A percentile compares a stretch with the other conserved stretches of the same genome.
Evolutionary conservation across 495 filamentous ascomycete genomes (phyloP).

Genomic region (Entonaema liquescens): DNA sequence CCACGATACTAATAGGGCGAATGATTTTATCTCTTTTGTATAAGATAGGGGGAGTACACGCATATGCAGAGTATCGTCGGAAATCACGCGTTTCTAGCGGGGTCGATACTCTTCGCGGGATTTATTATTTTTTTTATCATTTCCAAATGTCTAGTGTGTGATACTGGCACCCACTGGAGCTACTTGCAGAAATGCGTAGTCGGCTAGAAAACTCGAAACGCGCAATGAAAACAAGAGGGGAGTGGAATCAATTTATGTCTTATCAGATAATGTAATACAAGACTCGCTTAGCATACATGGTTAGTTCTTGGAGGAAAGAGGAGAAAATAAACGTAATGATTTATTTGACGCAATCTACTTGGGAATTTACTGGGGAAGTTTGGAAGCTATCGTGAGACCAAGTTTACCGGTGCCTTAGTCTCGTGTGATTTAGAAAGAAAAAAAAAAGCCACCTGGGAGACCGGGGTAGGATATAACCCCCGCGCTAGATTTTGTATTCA

Average conservation of each 20-base stretch:
- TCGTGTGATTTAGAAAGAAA: neutral
- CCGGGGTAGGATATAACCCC: slow-evolving; percentile 3
- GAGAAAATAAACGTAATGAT: slow-evolving; percentile 10
- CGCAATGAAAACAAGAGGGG: neutral
- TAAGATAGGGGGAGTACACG: slow-evolving; percentile 17
- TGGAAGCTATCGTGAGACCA: slow-evolving; percentile 34
- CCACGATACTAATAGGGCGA: slow-evolving; percentile 33
- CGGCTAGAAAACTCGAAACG: slow-evolving; percentile 1
- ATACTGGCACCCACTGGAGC: slow-evolving; percentile 11
- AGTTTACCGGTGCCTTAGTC: slow-evolving; percentile 2
- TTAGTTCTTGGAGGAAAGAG: neutral
- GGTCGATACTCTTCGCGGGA: slow-evolving; percentile 34
- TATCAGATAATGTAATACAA: slow-evolving; percentile 35
- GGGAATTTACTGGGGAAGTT: neutral
- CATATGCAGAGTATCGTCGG: slow-evolving; percentile 30
- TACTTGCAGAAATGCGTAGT: slow-evolving; percentile 20
- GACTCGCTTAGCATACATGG: slow-evolving; percentile 17
- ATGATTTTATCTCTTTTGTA: slow-evolving; percentile 23
- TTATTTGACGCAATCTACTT: neutral
- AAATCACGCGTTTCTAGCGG: slow-evolving; percentile 36
- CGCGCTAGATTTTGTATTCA: neutral
- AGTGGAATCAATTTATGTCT: slow-evolving; percentile 4
- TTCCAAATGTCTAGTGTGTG: slow-evolving; percentile 11
- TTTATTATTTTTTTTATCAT: slow-evolving; percentile 21
- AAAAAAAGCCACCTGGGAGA: neutral